Percentiles rank a stretch among this genome's conserved stretches.
Conservation (phyloP, 305 asterid genomes). For the Solanum hybrid region DNA sequence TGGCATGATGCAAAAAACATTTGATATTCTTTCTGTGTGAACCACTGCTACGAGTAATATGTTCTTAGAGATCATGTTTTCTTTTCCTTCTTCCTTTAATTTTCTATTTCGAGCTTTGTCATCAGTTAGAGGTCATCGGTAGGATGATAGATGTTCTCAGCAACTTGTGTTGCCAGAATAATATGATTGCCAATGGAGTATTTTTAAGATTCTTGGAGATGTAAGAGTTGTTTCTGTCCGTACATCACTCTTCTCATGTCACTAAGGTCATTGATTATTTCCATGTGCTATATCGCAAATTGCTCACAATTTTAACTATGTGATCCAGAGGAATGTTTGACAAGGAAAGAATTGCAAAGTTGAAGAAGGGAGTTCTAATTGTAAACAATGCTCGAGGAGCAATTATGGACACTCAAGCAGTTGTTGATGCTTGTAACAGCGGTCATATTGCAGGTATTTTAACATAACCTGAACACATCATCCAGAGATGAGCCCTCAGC, state of each 20-base stretch:
- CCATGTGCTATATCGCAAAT: not conserved
- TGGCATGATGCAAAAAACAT: not conserved
- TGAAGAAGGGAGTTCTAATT: conserved; percentile 80
- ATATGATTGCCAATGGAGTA: not conserved
- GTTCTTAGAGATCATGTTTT: not conserved
- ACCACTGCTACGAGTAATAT: not conserved
- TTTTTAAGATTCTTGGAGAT: not conserved
- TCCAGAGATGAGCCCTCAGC: not conserved
- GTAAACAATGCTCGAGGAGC: conserved; percentile 99
- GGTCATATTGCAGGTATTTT: conserved; percentile 87
- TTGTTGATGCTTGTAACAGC: conserved; percentile 79
- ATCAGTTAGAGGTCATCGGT: not conserved
- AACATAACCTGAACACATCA: not conserved
- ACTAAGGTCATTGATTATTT: not conserved
- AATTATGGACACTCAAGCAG: conserved; percentile 97
- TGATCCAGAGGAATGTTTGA: conserved; percentile 70
- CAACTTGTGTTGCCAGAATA: not conserved
- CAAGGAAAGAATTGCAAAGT: conserved; percentile 72
- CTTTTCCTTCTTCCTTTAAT: not conserved
- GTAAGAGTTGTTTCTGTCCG: not conserved
- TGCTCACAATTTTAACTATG: not conserved
- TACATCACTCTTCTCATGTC: not conserved
- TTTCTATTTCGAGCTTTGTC: not conserved
- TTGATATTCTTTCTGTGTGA: not conserved
- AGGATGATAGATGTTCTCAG: not conserved